Evolutionary conservation across 805 yeast species (phyloP), one percentile per base, ranked within the genome.

Genomic region (Schwanniomyces yamadae): DNA sequence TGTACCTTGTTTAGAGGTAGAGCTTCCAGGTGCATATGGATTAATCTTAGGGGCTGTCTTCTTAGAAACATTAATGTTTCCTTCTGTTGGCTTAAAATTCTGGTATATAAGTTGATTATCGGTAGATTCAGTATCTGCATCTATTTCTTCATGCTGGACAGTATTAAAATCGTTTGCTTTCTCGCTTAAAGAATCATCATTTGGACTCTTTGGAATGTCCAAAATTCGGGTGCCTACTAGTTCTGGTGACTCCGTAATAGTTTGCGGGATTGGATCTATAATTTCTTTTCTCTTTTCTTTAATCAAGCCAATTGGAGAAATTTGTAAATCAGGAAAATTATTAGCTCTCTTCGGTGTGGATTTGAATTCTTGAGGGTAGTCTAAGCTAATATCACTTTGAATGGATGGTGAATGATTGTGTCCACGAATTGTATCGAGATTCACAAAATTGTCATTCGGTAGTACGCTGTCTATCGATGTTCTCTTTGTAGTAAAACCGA

Each of bases 21-120:
- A 25, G 1, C 43, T 50, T 6, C 51, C 55, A 15, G 71, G 71
- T 6, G 71, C 71, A 41, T 66, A 66, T 4, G 71, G 71, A 35
- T 66, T 66, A 10, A 37, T 40, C 27, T 42, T 41, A 2, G 41
- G 23, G 7, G 33, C 7, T 7, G 28, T 18, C 23, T 30, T 15
- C 12, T 15, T 6, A 14, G 29, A 7, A n/a, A n/a, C n/a, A n/a
- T n/a, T n/a, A 12, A 11, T 16, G 15, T 10, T 17, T 25, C 19
- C 36, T 5, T 17, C n/a, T 18, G 36, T 14, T 11, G 36, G 36
- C n/a, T n/a, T n/a, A n/a, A n/a, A n/a, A n/a, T n/a, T n/a, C n/a
- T n/a, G n/a, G n/a, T n/a, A n/a, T n/a, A n/a, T n/a, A n/a, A n/a
- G n/a, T 24, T 11, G 28, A 14, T 27, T 16, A 27, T 14, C 16